Base-by-base conservation (phyloP, 306 rosid genomes). In the Rubus parviflorus region DNA sequence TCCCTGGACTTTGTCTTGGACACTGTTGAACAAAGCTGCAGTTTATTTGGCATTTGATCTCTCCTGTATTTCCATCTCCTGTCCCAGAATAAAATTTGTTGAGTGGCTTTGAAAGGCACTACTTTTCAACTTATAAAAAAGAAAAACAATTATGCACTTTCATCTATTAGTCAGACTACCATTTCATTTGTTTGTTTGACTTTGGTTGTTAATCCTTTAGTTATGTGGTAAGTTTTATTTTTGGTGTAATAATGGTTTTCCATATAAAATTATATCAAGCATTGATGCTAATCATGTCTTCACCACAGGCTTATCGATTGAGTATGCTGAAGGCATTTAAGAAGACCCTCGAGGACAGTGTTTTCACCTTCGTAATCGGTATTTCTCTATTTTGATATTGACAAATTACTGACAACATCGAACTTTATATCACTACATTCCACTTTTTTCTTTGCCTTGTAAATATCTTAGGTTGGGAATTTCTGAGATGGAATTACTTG, bases 321-420 rank as follows among this genome's bases (percentile, higher is more conserved):
- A 95, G 99, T 93, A 95, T 95, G 99, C 85, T 95, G 88, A 95
- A 91, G 85, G 93, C 97, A 80, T 95, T 95, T 87, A 92, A 83
- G 88, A 95, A 88, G 93, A 95, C 95, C 78, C 89, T 95, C 10
- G 97, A 95, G 79, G 97, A 95, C 86, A 92, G 94, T 73, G 88
- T 40, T 80, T 95, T 89, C 87, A 89, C 96, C 86, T 92, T 92
- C 75, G 83, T 95, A 81, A 95, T 95, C n/a, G 99, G 99, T 95
- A 90, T 75, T 85, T 77, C 16, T 70, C 47, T 82, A 73, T 53
- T 79, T 46, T 49, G 69, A 70, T 23, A 52, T 71, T 46, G 54
- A 46, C 20, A 62, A 47, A 72, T 52, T 76, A 68, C 65, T 64
- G 57, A 68, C 74, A 46, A 77, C 11, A 43, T 16, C 7, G 4